phyloP scores from a whole-genome alignment of 129 eudicot genomes.

The Arctium minus region DNA sequence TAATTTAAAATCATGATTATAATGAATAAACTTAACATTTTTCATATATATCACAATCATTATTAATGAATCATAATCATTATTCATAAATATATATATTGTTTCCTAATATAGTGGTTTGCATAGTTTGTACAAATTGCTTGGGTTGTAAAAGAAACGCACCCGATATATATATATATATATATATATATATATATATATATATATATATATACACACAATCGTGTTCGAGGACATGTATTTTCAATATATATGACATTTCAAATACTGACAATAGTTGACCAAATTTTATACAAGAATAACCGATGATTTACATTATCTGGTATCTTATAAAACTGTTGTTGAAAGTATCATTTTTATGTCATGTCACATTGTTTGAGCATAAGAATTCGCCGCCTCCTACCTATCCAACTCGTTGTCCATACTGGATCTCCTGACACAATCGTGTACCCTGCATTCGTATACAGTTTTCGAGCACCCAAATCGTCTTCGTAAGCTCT shows the following conservation, averaged over 20 bases:
- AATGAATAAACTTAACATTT: too few relatives aligned
- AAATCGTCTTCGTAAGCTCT: conserved; percentile 85
- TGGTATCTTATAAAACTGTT: not conserved
- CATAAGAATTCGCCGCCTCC: conserved; percentile 77
- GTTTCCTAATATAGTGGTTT: too few relatives aligned
- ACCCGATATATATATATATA: too few relatives aligned
- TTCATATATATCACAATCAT: too few relatives aligned
- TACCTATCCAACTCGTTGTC: conserved; percentile 69
- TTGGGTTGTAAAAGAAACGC: too few relatives aligned
- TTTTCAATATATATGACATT: not conserved
- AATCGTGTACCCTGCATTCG: conserved; percentile 56
- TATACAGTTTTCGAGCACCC: conserved; percentile 67
- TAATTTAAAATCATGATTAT: too few relatives aligned
- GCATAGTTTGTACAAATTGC: too few relatives aligned
- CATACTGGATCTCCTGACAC: conserved; percentile 70
- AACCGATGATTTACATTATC: not conserved
- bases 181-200: too few relatives aligned
- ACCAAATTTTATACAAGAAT: not conserved
- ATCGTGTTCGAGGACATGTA: not conserved
- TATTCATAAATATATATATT: too few relatives aligned
- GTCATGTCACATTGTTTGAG: conserved; percentile 40
- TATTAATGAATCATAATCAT: too few relatives aligned
- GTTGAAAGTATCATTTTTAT: not conserved
- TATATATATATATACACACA: not conserved
- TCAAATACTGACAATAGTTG: not conserved